Base-by-base conservation (phyloP, 2,329 filamentous ascomycete genomes). In the Aspergillus awamori region DNA sequence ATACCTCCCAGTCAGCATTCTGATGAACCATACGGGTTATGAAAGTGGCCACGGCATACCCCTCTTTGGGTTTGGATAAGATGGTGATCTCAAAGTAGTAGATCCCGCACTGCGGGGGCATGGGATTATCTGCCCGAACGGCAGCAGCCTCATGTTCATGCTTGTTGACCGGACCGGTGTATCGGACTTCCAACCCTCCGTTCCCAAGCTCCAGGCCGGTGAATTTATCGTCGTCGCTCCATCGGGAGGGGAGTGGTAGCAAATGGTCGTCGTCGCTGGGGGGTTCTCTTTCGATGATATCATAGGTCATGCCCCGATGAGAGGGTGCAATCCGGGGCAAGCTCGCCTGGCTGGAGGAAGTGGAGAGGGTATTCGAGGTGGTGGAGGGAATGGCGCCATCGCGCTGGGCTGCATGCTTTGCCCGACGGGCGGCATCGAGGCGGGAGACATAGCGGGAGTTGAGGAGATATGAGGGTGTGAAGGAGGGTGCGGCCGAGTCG, bases 41-140 rank as follows among this genome's bases (percentile, higher is more conserved):
- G 26, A 36, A 36, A 17, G 13, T 36, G 43, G 52, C 22, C 54
- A 26, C 53, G 24, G 58, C 83, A 65, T 81, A 88, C 86, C 86
- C 86, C 69, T 91, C 89, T 72, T 89, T 88, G 55, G 85, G 86
- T 70, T 88, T 87, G 7, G 86, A 85, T 54, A 88, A 74, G 52
- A 92, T 84, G 8, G 85, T 86, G 36, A 88, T 82, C 70, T 99
- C 95, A 72, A 88, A 99, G 75, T 99, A 99, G 76, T 97, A 99
- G 62, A 99, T 89, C 2, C 95, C 95, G 67, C 91, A 95, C 71
- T 96, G 90, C 38, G 87, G 84, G 4, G 95, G 93, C 87, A 98
- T 97, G 53, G 88, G 86, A 74, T 93, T 83, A 75, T 99, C 90
- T 28, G 93, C 87, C 59, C 95, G 87, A 60, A 97, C 87, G 11